These are phyloP conservation scores for Tolypocladium ophioglossoides DNA, from an alignment of 2,329 filamentous ascomycete species.

Conservation along the genomic window DNA sequence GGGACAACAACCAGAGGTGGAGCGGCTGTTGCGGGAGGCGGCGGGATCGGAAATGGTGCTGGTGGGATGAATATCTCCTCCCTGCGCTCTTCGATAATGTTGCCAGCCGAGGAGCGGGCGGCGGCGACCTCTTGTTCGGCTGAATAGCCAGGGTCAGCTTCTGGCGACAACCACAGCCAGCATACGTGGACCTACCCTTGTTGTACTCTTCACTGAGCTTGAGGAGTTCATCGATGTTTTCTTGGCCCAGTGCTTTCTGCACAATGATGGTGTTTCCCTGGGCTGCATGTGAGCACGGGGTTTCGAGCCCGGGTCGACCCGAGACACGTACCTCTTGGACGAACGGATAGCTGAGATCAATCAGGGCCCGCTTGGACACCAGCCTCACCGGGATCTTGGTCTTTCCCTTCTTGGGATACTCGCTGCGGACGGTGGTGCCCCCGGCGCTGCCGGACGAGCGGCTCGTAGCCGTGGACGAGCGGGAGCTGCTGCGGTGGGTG, in stretches of 20 bases:
- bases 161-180: neutral
- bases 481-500: conserved; percentile 29
- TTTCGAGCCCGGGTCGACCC: fast-evolving
- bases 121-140: conserved; percentile 34
- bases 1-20: neutral
- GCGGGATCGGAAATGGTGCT: conserved; percentile 12
- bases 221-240: conserved; percentile 86
- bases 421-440: conserved; percentile 42
- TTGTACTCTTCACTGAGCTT: conserved; percentile 70
- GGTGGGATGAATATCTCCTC: conserved; percentile 27
- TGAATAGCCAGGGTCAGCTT: conserved; percentile 8
- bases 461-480: conserved; percentile 33
- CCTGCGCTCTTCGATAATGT: conserved; percentile 35
- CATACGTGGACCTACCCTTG: conserved; percentile 29
- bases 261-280: conserved; percentile 75
- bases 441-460: conserved; percentile 35
- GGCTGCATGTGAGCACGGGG: conserved; percentile 3
- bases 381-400: conserved; percentile 76
- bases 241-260: conserved; percentile 73
- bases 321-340: conserved; percentile 63
- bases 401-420: conserved; percentile 76
- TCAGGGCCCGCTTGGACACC: conserved; percentile 69
- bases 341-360: conserved; percentile 78
- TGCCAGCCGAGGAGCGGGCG: conserved; percentile 35
- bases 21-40: conserved; percentile 13